These are phyloP conservation scores for Wickerhamomyces alni DNA, from an alignment of 805 yeast species.

Conservation along the genomic window DNA sequence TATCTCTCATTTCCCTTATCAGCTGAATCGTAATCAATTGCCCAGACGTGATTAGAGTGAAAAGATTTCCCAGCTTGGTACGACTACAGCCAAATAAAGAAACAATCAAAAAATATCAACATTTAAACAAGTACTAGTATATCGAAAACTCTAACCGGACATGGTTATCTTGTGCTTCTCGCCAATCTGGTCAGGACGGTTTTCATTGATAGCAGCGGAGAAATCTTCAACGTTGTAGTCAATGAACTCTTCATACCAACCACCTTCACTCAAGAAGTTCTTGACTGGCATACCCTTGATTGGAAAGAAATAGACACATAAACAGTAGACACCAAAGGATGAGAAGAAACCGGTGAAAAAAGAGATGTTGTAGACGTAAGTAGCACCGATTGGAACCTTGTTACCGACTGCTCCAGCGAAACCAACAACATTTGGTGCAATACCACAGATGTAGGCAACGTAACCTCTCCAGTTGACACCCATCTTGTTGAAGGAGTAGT, in stretches of 20 bases:
- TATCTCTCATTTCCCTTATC: no score
- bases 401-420: conserved; percentile 79
- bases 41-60: no score
- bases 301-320: conserved; percentile 49
- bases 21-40: no score
- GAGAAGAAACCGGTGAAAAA: conserved; percentile 71
- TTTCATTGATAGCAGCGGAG: conserved; percentile 7
- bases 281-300: conserved; percentile 37
- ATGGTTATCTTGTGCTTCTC: not conserved
- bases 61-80: no score
- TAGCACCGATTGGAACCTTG: conserved; percentile 77
- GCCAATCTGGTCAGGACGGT: conserved; percentile 18
- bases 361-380: conserved; percentile 63
- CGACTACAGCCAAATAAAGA: no score
- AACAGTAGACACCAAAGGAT: conserved; percentile 49
- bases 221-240: conserved; percentile 12
- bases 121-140: no score
- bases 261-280: conserved; percentile 37
- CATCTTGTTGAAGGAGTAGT: conserved; percentile 52
- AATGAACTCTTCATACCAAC: conserved; percentile 35
- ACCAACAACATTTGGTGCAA: conserved; percentile 80
- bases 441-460: conserved; percentile 74
- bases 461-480: conserved; percentile 86
- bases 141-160: not conserved
- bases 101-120: not conserved